Evolutionary conservation across 2,329 filamentous ascomycete genomes (phyloP), one percentile per base, ranked within the genome.

Genomic region (Cladosporium austrohemisphaericum): DNA sequence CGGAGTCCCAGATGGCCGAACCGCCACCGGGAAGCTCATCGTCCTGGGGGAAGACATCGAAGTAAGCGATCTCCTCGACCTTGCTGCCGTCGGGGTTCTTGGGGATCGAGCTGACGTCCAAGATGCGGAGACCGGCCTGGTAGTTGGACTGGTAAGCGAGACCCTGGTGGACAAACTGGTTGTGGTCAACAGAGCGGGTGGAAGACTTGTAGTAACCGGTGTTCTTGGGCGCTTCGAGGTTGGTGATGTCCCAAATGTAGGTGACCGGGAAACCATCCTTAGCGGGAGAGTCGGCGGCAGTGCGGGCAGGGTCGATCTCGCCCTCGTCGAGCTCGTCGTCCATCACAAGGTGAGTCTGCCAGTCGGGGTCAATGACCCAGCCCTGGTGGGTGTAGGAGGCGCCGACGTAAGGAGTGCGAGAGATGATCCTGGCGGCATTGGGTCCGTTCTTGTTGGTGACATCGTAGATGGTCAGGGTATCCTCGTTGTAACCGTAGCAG

Each of bases 321-420:
- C 56, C 50, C 65, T 80, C 77, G 51, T 80, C 77, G 7, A 75
- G 68, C 60, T 80, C 77, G 54, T 80, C 76, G 53, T 79, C 76
- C 4, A 78, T 59, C 10, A 78, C 65, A 6, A 79, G 69, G 58
- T 69, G 76, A 36, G 71, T 57, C 56, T 71, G 69, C 60, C 65
- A 72, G 40, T 68, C 61, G 10, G 65, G 59, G 58, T 78, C 73
- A 16, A 75, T 65, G 7, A 79, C 63, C 73, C 75, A 77, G 8
- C 77, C 77, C 16, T 78, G 76, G 55, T 80, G 77, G 2, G 76
- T 76, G 61, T 79, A 80, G 20, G 65, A 57, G 10, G 70, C 70
- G 23, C 76, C 75, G 25, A 69, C 65, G 58, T 78, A 78, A 1
- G 68, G 67, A 1, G 73, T 77, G 46, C 68, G 65, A 40, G 73